A percentile compares a stretch with the other conserved stretches of the same genome.
These are phyloP conservation scores for Gorgonomyces haynaldii DNA, from an alignment of 192 early-diverging fungal genomes.

Conservation along the genomic window DNA sequence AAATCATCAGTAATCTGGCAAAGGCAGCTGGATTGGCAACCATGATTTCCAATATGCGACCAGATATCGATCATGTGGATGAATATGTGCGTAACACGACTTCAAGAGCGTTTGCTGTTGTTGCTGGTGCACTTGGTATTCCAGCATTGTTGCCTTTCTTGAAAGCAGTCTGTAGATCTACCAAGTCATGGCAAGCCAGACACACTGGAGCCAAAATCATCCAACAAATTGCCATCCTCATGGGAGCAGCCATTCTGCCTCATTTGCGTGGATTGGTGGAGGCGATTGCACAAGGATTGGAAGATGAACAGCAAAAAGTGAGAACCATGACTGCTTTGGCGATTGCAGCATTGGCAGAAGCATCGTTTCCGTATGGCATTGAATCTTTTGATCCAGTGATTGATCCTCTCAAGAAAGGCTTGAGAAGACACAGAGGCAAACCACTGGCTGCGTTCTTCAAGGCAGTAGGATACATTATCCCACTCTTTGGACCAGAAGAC, in stretches of 20 bases:
- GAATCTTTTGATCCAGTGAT: conserved; percentile 91
- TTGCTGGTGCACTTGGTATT: conserved; percentile 89
- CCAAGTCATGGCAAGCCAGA: conserved; percentile 96
- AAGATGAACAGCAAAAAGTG: conserved; percentile 95
- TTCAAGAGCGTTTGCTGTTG: conserved; percentile 92
- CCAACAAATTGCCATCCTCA: conserved; percentile 89
- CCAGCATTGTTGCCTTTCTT: conserved; percentile 90
- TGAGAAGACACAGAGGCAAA: conserved; percentile 90
- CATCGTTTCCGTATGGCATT: conserved; percentile 96
- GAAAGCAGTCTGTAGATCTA: conserved; percentile 86
- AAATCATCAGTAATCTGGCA: conserved; percentile 93
- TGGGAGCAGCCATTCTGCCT: conserved; percentile 89
- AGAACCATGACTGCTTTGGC: conserved; percentile 90
- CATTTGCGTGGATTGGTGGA: conserved; percentile 89
- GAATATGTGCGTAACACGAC: conserved; percentile 98
- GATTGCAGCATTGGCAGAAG: conserved; percentile 89
- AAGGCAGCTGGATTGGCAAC: conserved; percentile 95
- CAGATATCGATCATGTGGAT: conserved; percentile 95
- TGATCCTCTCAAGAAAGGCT: conserved; percentile 83
- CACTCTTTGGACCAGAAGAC: conserved; percentile 91
- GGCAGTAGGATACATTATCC: conserved; percentile 90
- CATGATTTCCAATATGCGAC: conserved; percentile 99
- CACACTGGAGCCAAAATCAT: conserved; percentile 98
- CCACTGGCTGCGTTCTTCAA: conserved; percentile 95
- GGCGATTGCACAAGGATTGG: conserved; percentile 77